These are phyloP conservation scores for Pleurozium schreberi DNA, from an alignment of 225 moss, liverwort and hornwort genomes.

Conservation along the genomic window DNA sequence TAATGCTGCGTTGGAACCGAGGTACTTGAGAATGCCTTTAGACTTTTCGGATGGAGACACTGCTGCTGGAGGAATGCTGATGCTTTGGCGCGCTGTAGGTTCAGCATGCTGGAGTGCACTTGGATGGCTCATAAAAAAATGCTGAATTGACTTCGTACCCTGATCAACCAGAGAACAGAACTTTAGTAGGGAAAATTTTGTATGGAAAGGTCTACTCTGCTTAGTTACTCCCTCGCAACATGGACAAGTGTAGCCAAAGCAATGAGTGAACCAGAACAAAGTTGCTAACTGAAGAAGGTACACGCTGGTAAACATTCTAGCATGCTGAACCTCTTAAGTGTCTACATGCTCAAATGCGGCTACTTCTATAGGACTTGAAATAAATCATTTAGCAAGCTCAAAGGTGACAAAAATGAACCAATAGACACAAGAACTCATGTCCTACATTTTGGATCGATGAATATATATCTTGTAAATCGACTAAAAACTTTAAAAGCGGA, in stretches of 20 bases:
- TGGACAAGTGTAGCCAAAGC: not conserved
- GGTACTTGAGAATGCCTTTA: conserved; percentile 55
- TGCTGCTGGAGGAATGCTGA: not conserved
- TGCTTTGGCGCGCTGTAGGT: not conserved
- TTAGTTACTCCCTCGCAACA: not conserved
- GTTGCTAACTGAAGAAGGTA: not conserved
- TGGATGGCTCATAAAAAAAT: conserved; percentile 47
- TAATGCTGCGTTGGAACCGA: conserved; percentile 14
- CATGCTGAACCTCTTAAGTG: not conserved
- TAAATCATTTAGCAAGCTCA: not conserved
- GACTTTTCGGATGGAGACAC: conserved; percentile 1
- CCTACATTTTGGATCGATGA: not conserved
- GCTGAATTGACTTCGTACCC: conserved; percentile 78
- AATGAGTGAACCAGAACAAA: not conserved
- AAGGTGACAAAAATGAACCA: not conserved
- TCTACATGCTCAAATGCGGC: not conserved
- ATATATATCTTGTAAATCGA: not conserved
- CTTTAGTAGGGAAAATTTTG: not conserved
- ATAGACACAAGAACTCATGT: not conserved
- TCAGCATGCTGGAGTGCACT: not conserved
- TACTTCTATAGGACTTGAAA: not conserved
- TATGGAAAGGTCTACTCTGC: not conserved
- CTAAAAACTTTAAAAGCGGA: not conserved
- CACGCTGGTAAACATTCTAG: not conserved
- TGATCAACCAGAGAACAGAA: not conserved